Base-by-base conservation (phyloP, 768 basidiomycete species). In the Hirschioporus abietinus region DNA sequence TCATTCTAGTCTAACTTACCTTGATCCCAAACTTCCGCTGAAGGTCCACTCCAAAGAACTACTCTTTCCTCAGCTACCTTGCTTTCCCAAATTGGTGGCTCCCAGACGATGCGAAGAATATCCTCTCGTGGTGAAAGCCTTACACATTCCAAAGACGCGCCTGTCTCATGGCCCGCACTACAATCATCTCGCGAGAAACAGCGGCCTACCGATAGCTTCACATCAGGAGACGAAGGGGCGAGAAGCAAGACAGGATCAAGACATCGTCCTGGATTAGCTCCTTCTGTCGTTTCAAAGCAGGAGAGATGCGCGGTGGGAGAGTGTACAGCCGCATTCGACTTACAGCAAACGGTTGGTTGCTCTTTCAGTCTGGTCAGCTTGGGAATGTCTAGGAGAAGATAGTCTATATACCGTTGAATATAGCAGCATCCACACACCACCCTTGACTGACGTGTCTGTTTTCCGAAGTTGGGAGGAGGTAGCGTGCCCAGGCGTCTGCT, bases 41-140 rank as follows among this genome's bases (percentile, higher is more conserved):
- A 77, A 6, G 90, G 86, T 0, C 93, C 93, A 66, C 83, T 87
- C 91, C 92, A 96, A 1, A 95, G 73, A 3, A 94, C 75, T 1
- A 86, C 78, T 57, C 79, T 73, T 35, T 81, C 25, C 60, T 69
- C 18, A 68, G 66, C 42, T 15, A 3, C 12, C 2, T 52, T 10
- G 20, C 12, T 15, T 52, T 52, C 42, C 42, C 42, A 52, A 15
- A 52, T 52, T 15, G 66, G 70, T 35, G 67, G 66, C 35, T 73
- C 74, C 7, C 89, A 72, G 0, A 80, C 82, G 15, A 94, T 76
- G 62, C 91, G 81, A 30, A 91, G 70, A 1, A 93, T 78, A 24
- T 81, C 78, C 42, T 84, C 81, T 78, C 79, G n/a, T 64, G 70
- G 64, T 79, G 78, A 6, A 12, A 88, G 88, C 6, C 78, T 74